Evolutionary conservation across 2,329 filamentous ascomycete species (phyloP).

Genomic region (Verticillium dahliae): DNA sequence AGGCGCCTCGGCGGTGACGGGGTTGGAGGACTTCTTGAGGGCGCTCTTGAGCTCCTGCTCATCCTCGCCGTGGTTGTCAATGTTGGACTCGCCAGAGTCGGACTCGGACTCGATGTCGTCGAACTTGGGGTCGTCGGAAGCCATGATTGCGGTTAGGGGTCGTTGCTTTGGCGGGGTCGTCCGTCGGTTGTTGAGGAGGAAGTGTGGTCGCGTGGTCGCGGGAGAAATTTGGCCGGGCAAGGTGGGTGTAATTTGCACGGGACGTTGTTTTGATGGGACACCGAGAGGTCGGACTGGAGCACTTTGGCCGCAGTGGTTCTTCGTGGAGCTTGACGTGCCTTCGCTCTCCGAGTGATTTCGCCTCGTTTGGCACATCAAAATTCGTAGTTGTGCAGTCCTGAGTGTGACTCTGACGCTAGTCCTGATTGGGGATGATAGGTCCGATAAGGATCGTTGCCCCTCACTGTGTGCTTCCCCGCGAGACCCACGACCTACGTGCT

Average conservation of each 20-base stretch:
- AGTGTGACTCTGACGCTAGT: constrained; percentile 32
- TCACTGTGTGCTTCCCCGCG: background rate
- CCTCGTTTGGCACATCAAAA: constrained; percentile 27
- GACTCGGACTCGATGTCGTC: constrained; percentile 71
- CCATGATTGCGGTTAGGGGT: constrained; percentile 30
- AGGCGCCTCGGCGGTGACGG: constrained; percentile 45
- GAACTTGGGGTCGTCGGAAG: constrained; percentile 51
- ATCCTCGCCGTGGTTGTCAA: constrained; percentile 49
- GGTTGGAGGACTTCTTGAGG: constrained; percentile 62
- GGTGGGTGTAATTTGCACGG: constrained; percentile 1
- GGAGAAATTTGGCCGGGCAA: constrained; percentile 2
- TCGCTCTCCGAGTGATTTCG: constrained; percentile 19
- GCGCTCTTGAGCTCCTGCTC: constrained; percentile 74
- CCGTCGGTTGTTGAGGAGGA: constrained; percentile 5
- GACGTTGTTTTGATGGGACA: constrained; percentile 8
- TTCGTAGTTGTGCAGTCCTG: constrained; percentile 33
- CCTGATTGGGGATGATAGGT: constrained; percentile 26
- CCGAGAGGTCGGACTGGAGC: background rate
- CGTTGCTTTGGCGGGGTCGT: constrained; percentile 17
- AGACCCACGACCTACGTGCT: background rate
- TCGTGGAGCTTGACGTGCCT: constrained; percentile 14
- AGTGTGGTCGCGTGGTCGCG: constrained; percentile 5
- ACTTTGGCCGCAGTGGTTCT: background rate
- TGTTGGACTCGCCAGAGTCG: constrained; percentile 58
- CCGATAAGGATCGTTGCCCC: constrained; percentile 22